These are phyloP conservation scores for Apiospora hydei DNA, from an alignment of 2,329 filamentous ascomycete genomes.

Conservation along the genomic window DNA sequence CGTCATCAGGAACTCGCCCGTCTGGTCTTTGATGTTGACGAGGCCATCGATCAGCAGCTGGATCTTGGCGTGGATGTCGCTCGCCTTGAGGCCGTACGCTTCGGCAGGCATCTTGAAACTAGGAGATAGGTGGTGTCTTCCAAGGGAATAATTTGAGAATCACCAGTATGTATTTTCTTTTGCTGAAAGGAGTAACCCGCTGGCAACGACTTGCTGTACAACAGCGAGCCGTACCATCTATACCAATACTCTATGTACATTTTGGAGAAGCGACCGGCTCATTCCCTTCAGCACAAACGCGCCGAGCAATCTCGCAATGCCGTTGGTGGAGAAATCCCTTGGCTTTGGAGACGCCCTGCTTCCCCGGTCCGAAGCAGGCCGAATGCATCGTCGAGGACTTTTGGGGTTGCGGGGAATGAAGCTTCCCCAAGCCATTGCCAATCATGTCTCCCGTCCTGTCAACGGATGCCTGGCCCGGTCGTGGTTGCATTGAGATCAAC, in stretches of 20 bases:
- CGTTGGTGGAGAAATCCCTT: constrained; percentile 28
- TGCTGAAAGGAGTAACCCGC: not conserved
- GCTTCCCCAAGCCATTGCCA: constrained; percentile 8
- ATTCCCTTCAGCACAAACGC: not conserved
- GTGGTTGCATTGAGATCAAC: not conserved
- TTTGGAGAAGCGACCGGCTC: not conserved
- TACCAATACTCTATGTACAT: not conserved
- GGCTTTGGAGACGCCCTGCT: not conserved
- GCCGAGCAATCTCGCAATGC: constrained; percentile 1
- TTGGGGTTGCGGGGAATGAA: constrained; percentile 13
- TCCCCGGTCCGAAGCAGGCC: constrained; percentile 24
- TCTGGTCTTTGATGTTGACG: constrained; percentile 78
- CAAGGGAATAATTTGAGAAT: not conserved
- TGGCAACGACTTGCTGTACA: not conserved
- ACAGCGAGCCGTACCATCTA: not conserved
- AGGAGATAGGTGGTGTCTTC: not conserved
- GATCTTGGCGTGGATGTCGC: constrained; percentile 63
- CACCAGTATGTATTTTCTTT: not conserved
- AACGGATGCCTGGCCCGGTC: not conserved
- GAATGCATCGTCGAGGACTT: not conserved
- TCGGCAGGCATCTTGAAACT: constrained; percentile 46
- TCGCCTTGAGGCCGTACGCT: constrained; percentile 54
- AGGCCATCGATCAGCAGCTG: constrained; percentile 74
- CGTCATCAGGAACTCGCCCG: constrained; percentile 75
- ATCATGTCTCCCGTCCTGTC: not conserved